Conservation (phyloP, 108 stramenopile species). For the Fistulifera solaris region DNA sequence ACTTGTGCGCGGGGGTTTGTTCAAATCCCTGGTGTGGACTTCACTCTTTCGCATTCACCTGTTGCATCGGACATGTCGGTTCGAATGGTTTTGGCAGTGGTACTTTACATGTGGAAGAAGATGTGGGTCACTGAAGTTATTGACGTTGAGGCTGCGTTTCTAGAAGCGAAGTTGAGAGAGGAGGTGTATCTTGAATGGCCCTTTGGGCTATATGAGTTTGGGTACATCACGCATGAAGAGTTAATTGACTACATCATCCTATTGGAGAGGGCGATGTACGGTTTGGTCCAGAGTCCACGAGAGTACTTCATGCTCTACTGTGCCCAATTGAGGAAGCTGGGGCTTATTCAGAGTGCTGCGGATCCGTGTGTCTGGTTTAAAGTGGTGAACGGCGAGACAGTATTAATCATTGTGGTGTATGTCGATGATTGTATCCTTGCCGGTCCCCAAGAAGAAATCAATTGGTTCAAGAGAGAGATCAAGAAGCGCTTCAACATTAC, state of each 20-base stretch:
- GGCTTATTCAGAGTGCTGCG: neutral
- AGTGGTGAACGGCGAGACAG: neutral
- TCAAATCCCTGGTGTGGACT: conserved; percentile 15
- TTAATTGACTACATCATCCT: neutral
- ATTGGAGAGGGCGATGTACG: conserved; percentile 12
- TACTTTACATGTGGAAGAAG: neutral
- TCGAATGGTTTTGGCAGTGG: neutral
- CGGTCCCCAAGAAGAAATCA: conserved; percentile 2
- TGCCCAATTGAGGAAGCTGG: neutral
- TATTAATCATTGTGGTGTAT: conserved; percentile 5
- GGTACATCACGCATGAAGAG: conserved; percentile 7
- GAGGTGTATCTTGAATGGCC: conserved; percentile 6
- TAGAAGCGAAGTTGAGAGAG: conserved; percentile 8
- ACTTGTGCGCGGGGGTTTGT: conserved; percentile 5
- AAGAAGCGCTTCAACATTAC: conserved; percentile 9
- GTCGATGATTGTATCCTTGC: conserved; percentile 16
- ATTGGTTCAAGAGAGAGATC: conserved; percentile 10
- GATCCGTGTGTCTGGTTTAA: conserved; percentile 2
- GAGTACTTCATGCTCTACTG: neutral
- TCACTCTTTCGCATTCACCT: neutral
- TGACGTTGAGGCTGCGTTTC: conserved; percentile 17
- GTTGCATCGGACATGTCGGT: conserved; percentile 1
- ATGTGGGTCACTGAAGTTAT: conserved; percentile 9
- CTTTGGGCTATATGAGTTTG: conserved; percentile 5
- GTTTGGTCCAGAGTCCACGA: conserved; percentile 4